Base-by-base conservation (phyloP, 192 early-diverging fungal species). In the Dimargaris cristalligena region DNA sequence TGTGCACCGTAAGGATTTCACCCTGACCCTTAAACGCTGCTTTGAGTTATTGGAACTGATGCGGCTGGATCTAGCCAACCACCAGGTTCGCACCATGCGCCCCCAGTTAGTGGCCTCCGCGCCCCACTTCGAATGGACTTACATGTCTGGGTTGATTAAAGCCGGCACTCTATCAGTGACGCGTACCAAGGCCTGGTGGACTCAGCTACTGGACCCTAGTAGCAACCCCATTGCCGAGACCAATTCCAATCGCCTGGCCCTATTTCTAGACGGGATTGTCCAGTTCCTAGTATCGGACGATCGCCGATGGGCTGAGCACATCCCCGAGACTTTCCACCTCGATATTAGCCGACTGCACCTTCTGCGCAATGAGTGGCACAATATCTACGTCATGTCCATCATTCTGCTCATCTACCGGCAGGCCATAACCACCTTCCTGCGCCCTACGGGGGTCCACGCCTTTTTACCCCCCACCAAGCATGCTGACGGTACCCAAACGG, bases 1-100 rank as follows among this genome's bases (percentile, higher is more conserved):
- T 23, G 80, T 78, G 28, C 64, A 75, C 50, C 67, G 61, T 14
- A 85, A 85, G 18, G 71, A 85, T 11, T 65, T 84, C 61, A 76
- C 71, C 18, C 69, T 75, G 18, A 81, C 82, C 3, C 71, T 94
- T 60, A 71, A 78, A 18, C 69, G 73, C 44, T 87, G 84, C 50
- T 91, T 90, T 67, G 82, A 87, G 35, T 34, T 60, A 4, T 31
- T 60, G 4, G 59, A 60, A 26, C 16, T 48, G 59, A 60, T 60
- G 59, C 28, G 26, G 16, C 46, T 60, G 23, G 59, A 60, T 44
- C 29, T 60, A 26, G 59, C 59, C 4, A 60, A 60, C 18, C 59
- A 60, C 59, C 47, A 60, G 28, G 34, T 60, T 29, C 59, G 59
- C 13, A 60, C 59, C 45, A 46, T 60, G 59, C 44, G 59, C 30